Conservation (phyloP, 2,329 filamentous ascomycete species). For the Scytalidium sp. region DNA sequence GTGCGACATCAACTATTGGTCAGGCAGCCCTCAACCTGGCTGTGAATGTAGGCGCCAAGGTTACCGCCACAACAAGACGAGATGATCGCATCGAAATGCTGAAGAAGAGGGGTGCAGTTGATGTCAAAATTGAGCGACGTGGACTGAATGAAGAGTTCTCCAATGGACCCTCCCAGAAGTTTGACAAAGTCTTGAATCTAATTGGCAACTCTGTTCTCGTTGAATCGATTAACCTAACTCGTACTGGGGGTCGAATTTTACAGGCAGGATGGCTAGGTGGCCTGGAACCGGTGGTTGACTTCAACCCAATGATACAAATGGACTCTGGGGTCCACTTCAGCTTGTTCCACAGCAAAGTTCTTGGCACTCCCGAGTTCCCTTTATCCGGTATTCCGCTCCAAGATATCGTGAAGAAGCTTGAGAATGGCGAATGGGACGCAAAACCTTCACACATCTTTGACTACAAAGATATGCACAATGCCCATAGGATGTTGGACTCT, state of each 20-base stretch:
- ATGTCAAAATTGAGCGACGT: constrained; percentile 23
- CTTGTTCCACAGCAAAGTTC: constrained; percentile 11
- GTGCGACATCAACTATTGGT: constrained; percentile 38
- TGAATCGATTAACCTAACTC: constrained; percentile 34
- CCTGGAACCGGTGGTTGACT: constrained; percentile 29
- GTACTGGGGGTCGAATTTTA: constrained; percentile 32
- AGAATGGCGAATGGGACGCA: constrained; percentile 9
- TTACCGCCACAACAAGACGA: constrained; percentile 36
- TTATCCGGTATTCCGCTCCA: constrained; percentile 35
- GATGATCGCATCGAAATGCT: constrained; percentile 26
- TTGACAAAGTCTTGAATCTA: constrained; percentile 36
- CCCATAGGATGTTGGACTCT: constrained; percentile 7
- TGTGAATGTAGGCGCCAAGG: constrained; percentile 30
- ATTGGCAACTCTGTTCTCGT: constrained; percentile 36
- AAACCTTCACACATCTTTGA: constrained; percentile 7
- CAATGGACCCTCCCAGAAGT: constrained; percentile 13
- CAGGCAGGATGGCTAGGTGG: constrained; percentile 39
- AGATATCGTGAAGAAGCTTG: constrained; percentile 36
- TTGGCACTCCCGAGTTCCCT: constrained; percentile 9
- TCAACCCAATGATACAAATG: constrained; percentile 11
- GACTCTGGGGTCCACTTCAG: constrained; percentile 12
- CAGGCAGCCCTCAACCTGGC: constrained; percentile 36
- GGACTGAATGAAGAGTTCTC: constrained; percentile 16
- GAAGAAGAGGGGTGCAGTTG: constrained; percentile 25
- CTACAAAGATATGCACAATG: constrained; percentile 7